A percentile compares a stretch with the other conserved stretches of the same genome.
phyloP scores from a whole-genome alignment of 805 yeast genomes.

The Candida cerambycidarum region DNA sequence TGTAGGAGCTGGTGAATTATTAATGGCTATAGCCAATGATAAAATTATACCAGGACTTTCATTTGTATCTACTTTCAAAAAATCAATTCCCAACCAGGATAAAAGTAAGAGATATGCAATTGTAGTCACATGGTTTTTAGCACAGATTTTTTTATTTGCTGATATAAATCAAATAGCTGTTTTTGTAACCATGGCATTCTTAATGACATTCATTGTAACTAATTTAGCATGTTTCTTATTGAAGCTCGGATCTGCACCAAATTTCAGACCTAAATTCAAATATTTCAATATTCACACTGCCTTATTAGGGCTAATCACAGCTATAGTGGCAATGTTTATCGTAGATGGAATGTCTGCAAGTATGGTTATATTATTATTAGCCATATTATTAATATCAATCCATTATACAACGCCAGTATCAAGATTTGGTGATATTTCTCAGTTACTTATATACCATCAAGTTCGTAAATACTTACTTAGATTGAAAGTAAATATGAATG shows the following conservation, averaged over 20 bases:
- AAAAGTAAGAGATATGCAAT: constrained; percentile 68
- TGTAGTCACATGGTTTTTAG: constrained; percentile 72
- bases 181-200: constrained; percentile 93
- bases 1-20: constrained; percentile 89
- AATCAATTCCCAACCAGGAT: constrained; percentile 40
- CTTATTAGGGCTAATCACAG: constrained; percentile 63
- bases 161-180: constrained; percentile 94
- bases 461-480: constrained; percentile 87
- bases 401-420: constrained; percentile 93
- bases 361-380: constrained; percentile 63
- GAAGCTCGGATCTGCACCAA: constrained; percentile 93
- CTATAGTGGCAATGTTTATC: constrained; percentile 84
- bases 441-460: constrained; percentile 91
- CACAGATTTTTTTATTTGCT: constrained; percentile 83
- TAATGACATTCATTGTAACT: constrained; percentile 93
- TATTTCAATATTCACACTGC: constrained; percentile 86
- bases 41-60: constrained; percentile 78
- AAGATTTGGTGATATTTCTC: constrained; percentile 98
- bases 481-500: constrained; percentile 81
- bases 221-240: constrained; percentile 90
- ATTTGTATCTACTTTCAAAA: constrained; percentile 43
- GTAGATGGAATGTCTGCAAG: constrained; percentile 92
- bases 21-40: constrained; percentile 91
- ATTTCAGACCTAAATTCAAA: constrained; percentile 92
- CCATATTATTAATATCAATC: constrained; percentile 69